These are phyloP conservation scores for Grigorovia transvaalensis DNA, from an alignment of 805 yeast genomes.

Conservation along the genomic window DNA sequence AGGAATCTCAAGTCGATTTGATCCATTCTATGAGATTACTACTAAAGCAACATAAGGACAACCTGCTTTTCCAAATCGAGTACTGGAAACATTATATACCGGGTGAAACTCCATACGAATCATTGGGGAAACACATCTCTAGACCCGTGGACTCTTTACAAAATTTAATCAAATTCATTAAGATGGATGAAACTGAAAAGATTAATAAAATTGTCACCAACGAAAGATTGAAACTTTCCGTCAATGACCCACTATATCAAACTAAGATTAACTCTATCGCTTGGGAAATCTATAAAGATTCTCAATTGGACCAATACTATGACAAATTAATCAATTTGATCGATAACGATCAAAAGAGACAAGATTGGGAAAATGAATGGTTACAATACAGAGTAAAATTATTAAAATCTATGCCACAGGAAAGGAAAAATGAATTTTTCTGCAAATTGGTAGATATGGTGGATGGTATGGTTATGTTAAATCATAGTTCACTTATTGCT, in stretches of 20 bases:
- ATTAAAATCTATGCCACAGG: constrained; percentile 41
- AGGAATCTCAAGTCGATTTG: constrained; percentile 39
- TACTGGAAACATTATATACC: constrained; percentile 47
- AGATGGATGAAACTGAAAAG: constrained; percentile 31
- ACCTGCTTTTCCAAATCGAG: constrained; percentile 30
- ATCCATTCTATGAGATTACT: constrained; percentile 39
- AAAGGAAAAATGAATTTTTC: constrained; percentile 31
- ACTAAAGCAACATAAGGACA: constrained; percentile 30
- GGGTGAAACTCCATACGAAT: constrained; percentile 42
- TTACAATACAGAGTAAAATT: constrained; percentile 47
- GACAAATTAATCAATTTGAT: constrained; percentile 45
- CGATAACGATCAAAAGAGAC: constrained; percentile 52
- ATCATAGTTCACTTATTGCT: constrained; percentile 48
- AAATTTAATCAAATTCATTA: constrained; percentile 34
- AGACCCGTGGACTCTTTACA: constrained; percentile 36
- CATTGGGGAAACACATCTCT: constrained; percentile 39
- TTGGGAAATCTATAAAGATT: constrained; percentile 39
- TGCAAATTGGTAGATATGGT: constrained; percentile 44
- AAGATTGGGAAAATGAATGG: constrained; percentile 46
- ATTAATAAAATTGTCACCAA: constrained; percentile 35
- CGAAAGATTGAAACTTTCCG: constrained; percentile 41
- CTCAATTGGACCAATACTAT: constrained; percentile 46
- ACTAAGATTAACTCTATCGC: constrained; percentile 29
- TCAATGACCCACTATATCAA: constrained; percentile 34
- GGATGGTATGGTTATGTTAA: constrained; percentile 63